Conservation (phyloP, 768 basidiomycete species). For the Paxillus rubicundulus region DNA sequence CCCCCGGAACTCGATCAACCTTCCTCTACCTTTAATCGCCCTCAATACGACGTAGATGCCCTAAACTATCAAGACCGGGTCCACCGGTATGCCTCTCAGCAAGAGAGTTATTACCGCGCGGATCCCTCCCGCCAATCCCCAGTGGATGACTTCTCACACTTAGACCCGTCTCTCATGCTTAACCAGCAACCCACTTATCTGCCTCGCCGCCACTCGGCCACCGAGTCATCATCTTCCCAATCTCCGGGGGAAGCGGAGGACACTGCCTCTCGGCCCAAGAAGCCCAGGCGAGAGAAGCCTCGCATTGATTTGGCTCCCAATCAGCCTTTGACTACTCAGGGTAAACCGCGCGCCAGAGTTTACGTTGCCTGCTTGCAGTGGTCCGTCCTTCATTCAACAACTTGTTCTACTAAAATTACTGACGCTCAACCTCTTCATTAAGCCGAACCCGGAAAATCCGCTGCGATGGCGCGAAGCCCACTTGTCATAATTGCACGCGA, state of each 20-base stretch:
- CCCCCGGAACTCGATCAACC: constrained; percentile 2
- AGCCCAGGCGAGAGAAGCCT: constrained; percentile 51
- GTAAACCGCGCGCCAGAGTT: constrained; percentile 71
- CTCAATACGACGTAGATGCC: constrained; percentile 1
- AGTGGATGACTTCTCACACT: constrained; percentile 7
- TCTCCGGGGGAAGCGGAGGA: neutral
- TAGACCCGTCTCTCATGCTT: constrained; percentile 6
- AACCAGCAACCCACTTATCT: neutral
- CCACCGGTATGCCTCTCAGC: constrained; percentile 2
- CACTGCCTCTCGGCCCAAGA: constrained; percentile 22
- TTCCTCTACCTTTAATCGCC: neutral
- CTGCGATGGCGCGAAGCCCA: constrained; percentile 77
- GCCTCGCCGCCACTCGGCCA: neutral
- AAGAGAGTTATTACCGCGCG: constrained; percentile 1
- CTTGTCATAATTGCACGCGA: constrained; percentile 70
- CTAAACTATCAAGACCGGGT: constrained; percentile 2
- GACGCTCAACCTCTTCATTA: constrained; percentile 10
- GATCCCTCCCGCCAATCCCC: neutral
- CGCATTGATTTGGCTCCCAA: constrained; percentile 68
- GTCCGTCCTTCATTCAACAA: constrained; percentile 35
- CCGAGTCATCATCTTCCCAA: constrained; percentile 5
- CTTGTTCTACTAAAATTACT: neutral
- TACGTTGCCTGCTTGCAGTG: constrained; percentile 81
- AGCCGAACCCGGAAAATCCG: constrained; percentile 79
- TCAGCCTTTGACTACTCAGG: constrained; percentile 79